These are phyloP conservation scores for Annona squamosa DNA, from an alignment of 164 flowering plant genomes.

Conservation along the genomic window DNA sequence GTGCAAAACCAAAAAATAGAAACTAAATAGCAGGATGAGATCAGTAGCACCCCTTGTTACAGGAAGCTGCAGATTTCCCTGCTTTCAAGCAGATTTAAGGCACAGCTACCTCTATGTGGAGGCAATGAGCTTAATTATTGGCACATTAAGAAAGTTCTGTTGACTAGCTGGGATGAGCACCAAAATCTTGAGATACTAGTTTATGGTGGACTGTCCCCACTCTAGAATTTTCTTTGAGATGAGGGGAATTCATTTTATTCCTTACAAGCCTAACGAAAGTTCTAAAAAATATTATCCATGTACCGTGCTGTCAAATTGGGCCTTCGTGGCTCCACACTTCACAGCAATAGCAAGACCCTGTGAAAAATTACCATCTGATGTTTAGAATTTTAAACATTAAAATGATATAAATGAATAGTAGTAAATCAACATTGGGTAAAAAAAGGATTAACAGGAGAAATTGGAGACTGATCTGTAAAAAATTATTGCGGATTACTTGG, in stretches of 20 bases:
- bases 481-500: too few species aligned
- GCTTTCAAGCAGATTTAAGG: background rate
- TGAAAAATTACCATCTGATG: background rate
- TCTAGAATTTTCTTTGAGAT: too few species aligned
- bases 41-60: background rate
- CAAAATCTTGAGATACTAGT: background rate
- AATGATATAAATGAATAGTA: too few species aligned
- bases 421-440: background rate
- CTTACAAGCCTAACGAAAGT: background rate
- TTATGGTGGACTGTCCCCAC: too few species aligned
- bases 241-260: background rate
- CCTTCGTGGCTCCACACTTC: conserved; percentile 95
- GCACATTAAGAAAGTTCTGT: background rate
- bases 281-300: conserved; percentile 10
- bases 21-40: background rate
- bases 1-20: too few species aligned
- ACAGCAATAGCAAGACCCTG: conserved; percentile 93
- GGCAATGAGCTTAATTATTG: background rate
- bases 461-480: background rate
- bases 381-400: conserved; percentile 1
- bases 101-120: background rate
- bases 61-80: background rate
- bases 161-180: background rate
- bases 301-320: conserved; percentile 92
- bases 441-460: background rate